Conservation (phyloP, 345 rosid species). For the Pistacia integerrima region DNA sequence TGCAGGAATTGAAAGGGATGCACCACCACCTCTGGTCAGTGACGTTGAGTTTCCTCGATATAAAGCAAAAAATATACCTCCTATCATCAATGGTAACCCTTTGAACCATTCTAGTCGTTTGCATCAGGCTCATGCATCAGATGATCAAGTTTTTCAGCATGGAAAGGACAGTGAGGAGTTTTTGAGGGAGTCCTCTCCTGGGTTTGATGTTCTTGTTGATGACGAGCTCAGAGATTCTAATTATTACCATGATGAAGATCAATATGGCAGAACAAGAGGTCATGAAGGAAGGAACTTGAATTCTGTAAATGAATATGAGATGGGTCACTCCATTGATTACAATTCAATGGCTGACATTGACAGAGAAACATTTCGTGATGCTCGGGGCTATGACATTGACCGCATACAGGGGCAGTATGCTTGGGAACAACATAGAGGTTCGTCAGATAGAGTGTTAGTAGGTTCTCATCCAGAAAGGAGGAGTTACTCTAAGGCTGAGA, state of each 20-base stretch:
- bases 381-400: conserved; percentile 50
- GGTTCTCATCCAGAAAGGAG: conserved; percentile 56
- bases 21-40: conserved; percentile 25
- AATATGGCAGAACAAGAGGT: conserved; percentile 51
- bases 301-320: conserved; percentile 59
- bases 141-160: conserved; percentile 53
- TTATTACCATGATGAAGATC: conserved; percentile 75
- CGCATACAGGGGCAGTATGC: conserved; percentile 52
- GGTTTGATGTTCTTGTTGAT: conserved; percentile 95
- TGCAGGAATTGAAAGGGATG: conserved; percentile 36
- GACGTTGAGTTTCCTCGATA: conserved; percentile 48
- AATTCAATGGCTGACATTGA: conserved; percentile 47
- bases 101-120: conserved; percentile 38
- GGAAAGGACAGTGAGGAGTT: conserved; percentile 70
- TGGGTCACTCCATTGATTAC: conserved; percentile 46
- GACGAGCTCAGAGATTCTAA: conserved; percentile 69
- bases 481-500: conserved; percentile 43
- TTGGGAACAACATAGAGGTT: conserved; percentile 58
- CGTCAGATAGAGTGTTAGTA: conserved; percentile 48
- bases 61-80: conserved; percentile 32
- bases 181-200: conserved; percentile 90
- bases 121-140: conserved; percentile 48
- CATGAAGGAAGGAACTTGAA: conserved; percentile 57
- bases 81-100: conserved; percentile 39
- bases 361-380: conserved; percentile 44